Evolutionary conservation across 176 grass and related monocot species (phyloP).

Genomic region (Avena eriantha): DNA sequence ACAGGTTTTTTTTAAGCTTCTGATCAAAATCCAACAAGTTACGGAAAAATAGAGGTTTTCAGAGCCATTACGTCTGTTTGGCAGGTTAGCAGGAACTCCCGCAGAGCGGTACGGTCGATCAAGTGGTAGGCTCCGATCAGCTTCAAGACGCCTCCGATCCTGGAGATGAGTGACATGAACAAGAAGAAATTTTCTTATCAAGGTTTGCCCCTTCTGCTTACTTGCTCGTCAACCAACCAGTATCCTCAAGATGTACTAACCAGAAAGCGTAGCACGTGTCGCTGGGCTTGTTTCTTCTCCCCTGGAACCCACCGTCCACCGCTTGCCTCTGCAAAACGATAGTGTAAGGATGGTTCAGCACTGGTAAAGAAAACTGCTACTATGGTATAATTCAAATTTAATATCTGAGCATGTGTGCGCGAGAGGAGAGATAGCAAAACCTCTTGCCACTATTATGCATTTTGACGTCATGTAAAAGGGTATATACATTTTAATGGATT

Average conservation of each 20-base stretch:
- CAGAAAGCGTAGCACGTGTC: conserved; percentile 99
- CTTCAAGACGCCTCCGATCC: conserved; percentile 87
- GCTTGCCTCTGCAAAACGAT: conserved; percentile 76
- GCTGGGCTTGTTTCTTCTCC: conserved; percentile 76
- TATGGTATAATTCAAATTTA: neutral
- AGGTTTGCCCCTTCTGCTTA: neutral
- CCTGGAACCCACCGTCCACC: conserved; percentile 78
- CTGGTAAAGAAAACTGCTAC: neutral
- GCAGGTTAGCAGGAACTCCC: conserved; percentile 77
- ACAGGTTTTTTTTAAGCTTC: no score
- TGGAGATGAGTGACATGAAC: conserved; percentile 26
- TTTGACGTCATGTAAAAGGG: neutral
- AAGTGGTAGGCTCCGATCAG: conserved; percentile 72
- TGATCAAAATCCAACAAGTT: no score
- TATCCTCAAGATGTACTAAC: conserved; percentile 41
- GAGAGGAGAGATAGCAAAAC: conserved; percentile 8
- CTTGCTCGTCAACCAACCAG: neutral
- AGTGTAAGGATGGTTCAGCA: neutral
- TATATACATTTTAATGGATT: neutral
- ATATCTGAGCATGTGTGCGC: neutral
- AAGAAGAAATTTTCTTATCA: conserved; percentile 18
- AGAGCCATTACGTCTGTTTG: conserved; percentile 62
- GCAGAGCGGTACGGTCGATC: conserved; percentile 57
- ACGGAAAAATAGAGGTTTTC: neutral
- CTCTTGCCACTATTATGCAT: neutral